These are phyloP conservation scores for Rubia tinctorum DNA, from an alignment of 305 asterid species.

Conservation along the genomic window DNA sequence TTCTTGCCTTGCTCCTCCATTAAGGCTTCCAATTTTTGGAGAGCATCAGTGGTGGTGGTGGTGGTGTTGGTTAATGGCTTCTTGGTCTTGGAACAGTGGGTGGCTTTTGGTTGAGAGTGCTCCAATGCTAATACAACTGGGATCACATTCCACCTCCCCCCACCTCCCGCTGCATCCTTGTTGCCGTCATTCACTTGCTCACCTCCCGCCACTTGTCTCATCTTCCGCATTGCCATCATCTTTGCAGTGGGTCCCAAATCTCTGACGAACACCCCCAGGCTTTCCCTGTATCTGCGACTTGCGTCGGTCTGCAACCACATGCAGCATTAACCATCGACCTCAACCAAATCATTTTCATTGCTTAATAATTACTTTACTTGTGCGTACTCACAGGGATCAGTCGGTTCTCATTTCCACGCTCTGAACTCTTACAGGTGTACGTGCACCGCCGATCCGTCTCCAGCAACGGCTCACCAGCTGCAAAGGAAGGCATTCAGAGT, in stretches of 20 bases:
- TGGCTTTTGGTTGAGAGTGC: conserved; percentile 39
- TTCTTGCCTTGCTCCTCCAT: background rate
- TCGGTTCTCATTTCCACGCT: conserved; percentile 8
- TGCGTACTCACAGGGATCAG: conserved; percentile 36
- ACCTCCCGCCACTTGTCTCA: too few species aligned
- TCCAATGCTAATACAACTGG: conserved; percentile 76
- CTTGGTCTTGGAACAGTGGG: conserved; percentile 46
- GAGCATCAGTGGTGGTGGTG: background rate
- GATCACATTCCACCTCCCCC: conserved; percentile 28
- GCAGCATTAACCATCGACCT: background rate
- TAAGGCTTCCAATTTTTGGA: background rate
- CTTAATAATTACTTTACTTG: too few species aligned
- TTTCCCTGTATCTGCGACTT: conserved; percentile 52
- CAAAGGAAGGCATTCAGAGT: too few species aligned
- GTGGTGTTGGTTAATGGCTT: conserved; percentile 14
- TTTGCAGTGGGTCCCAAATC: conserved; percentile 49
- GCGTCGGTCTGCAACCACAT: conserved; percentile 27
- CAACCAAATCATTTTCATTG: too few species aligned
- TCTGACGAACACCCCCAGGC: conserved; percentile 52
- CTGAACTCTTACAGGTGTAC: conserved; percentile 21
- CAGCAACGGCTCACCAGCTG: background rate
- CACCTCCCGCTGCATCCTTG: background rate
- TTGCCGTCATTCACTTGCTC: too few species aligned
- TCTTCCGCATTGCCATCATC: too few species aligned
- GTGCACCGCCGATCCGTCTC: conserved; percentile 42